Conservation (phyloP, 129 eudicot species). For the Flaveria linearis region DNA sequence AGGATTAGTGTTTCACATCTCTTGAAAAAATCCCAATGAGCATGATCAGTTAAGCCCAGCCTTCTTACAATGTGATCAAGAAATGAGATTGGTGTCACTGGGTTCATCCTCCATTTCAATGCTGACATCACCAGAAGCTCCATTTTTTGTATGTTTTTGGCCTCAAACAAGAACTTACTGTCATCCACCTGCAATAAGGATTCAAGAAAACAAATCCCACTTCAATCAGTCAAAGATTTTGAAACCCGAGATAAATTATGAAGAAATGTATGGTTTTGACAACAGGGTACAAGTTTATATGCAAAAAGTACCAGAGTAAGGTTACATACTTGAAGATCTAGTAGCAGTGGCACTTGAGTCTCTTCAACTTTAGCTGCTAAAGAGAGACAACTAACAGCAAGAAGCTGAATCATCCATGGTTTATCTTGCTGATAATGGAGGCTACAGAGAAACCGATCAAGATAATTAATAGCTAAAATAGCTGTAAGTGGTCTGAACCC, state of each 20-base stretch:
- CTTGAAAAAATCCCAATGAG: slow-evolving; percentile 67
- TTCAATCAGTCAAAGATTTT: slow-evolving; percentile 8
- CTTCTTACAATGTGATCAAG: slow-evolving; percentile 86
- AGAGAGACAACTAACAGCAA: slow-evolving; percentile 83
- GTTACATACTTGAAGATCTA: slow-evolving; percentile 83
- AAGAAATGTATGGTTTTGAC: not conserved
- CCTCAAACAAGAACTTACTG: slow-evolving; percentile 64
- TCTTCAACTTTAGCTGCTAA: slow-evolving; percentile 97
- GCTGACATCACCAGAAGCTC: slow-evolving; percentile 83
- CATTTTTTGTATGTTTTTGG: slow-evolving; percentile 78
- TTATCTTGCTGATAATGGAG: slow-evolving; percentile 53
- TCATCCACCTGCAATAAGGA: slow-evolving; percentile 54
- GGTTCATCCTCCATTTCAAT: slow-evolving; percentile 90
- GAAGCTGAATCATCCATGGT: slow-evolving; percentile 94
- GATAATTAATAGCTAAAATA: slow-evolving; percentile 69
- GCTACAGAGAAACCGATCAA: slow-evolving; percentile 65
- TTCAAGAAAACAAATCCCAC: slow-evolving; percentile 16
- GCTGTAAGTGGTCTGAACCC: slow-evolving; percentile 77
- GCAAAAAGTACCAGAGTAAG: slow-evolving; percentile 16
- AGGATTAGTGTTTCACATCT: slow-evolving; percentile 65
- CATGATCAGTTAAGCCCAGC: slow-evolving; percentile 69
- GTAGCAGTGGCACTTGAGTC: slow-evolving; percentile 71
- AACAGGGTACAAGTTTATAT: not conserved
- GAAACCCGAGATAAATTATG: slow-evolving; percentile 1
- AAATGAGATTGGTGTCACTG: slow-evolving; percentile 88